phyloP scores from a whole-genome alignment of 805 yeast species.

The Jamesozyma gamospora region DNA sequence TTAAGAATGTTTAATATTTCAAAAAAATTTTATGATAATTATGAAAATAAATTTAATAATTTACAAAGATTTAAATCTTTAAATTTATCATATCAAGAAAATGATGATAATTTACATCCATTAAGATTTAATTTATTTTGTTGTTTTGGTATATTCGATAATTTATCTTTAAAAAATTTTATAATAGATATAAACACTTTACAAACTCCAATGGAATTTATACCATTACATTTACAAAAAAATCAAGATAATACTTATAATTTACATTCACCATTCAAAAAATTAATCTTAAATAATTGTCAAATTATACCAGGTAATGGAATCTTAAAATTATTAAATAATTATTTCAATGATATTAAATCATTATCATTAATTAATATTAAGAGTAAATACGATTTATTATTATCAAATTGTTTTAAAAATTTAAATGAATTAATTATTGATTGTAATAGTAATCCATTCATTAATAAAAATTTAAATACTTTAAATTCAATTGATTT shows the following conservation, averaged over 20 bases:
- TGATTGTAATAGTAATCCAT: conserved; percentile 37
- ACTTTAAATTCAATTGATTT: conserved; percentile 7
- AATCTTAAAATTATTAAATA: conserved; percentile 27
- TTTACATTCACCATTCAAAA: conserved; percentile 30
- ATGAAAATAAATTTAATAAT: conserved; percentile 20
- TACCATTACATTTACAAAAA: conserved; percentile 21
- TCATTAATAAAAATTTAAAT: too few species aligned
- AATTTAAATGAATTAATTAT: conserved; percentile 32
- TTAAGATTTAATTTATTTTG: conserved; percentile 36
- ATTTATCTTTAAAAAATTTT: conserved; percentile 37
- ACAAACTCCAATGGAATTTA: conserved; percentile 28
- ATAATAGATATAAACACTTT: conserved; percentile 37
- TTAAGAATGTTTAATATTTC: conserved; percentile 24
- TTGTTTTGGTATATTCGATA: conserved; percentile 37
- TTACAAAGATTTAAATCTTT: conserved; percentile 23
- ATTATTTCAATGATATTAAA: conserved; percentile 34
- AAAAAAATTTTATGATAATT: conserved; percentile 18
- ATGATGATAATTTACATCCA: conserved; percentile 10
- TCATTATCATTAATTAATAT: conserved; percentile 32
- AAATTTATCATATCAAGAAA: conserved; percentile 13
- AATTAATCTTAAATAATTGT: conserved; percentile 28
- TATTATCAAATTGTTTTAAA: conserved; percentile 39
- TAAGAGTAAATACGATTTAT: conserved; percentile 37
- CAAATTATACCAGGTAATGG: conserved; percentile 31
- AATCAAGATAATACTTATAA: conserved; percentile 14